Percentiles rank a stretch among this genome's conserved stretches.
These are phyloP conservation scores for Jaltomata sinuosa DNA, from an alignment of 257 asterid species.

Conservation along the genomic window DNA sequence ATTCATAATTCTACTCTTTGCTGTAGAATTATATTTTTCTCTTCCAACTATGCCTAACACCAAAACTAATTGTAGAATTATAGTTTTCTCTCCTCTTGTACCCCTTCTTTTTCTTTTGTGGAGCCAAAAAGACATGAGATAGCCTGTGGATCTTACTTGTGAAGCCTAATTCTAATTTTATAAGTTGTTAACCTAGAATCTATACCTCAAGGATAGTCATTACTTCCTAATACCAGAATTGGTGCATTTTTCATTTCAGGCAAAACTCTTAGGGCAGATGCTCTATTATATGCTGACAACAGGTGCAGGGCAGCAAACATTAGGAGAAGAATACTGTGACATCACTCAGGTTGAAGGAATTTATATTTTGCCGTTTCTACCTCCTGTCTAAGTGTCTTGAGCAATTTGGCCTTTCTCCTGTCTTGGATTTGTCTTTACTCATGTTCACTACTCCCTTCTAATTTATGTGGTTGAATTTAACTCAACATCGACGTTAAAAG, in stretches of 20 bases:
- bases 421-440: background rate
- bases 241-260: slow-evolving; percentile 29
- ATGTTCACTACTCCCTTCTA: background rate
- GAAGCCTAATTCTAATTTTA: background rate
- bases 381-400: background rate
- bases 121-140: background rate
- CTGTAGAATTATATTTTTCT: background rate
- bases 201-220: background rate
- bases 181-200: background rate
- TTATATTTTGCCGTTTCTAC: background rate
- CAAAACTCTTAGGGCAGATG: slow-evolving; percentile 95
- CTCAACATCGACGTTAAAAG: background rate
- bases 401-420: background rate
- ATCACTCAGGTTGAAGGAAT: slow-evolving; percentile 61
- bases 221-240: background rate
- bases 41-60: background rate
- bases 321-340: slow-evolving; percentile 98
- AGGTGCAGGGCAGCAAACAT: slow-evolving; percentile 92
- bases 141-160: background rate
- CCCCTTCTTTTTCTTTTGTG: background rate
- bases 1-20: background rate
- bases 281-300: slow-evolving; percentile 84
- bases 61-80: background rate
- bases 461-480: background rate
- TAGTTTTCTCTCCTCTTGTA: background rate